phyloP scores from a whole-genome alignment of 257 asterid species.

The Solanum ahanhuiri region DNA sequence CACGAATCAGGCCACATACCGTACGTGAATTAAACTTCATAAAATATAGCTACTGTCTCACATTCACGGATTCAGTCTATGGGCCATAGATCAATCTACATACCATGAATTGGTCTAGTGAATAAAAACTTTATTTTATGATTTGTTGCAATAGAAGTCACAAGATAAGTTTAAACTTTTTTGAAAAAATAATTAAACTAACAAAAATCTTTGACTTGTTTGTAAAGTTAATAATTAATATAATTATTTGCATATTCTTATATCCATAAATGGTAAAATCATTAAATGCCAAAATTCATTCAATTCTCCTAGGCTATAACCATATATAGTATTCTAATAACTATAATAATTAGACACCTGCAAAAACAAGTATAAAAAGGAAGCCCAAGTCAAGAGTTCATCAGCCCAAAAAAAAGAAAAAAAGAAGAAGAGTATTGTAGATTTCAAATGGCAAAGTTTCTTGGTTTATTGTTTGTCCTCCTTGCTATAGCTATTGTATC shows the following conservation, averaged over 20 bases:
- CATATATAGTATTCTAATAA: not conserved
- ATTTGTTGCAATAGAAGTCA: not conserved
- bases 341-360: not conserved
- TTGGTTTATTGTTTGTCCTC: not conserved
- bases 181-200: not conserved
- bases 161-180: not conserved
- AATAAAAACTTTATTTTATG: not conserved
- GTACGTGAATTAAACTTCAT: too few species aligned
- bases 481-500: not conserved
- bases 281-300: not conserved
- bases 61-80: rapidly evolving
- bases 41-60: too few species aligned
- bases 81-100: too few species aligned
- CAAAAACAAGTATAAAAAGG: not conserved
- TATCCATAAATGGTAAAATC: not conserved
- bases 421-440: not conserved
- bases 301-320: not conserved
- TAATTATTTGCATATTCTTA: not conserved
- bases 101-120: too few species aligned
- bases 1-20: too few species aligned
- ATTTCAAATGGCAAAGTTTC: not conserved
- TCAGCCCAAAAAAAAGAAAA: not conserved
- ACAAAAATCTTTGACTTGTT: not conserved
- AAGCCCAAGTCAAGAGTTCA: not conserved
- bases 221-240: not conserved